Conservation (phyloP, 2,329 filamentous ascomycete genomes). For the Leptographium wingfieldii region DNA sequence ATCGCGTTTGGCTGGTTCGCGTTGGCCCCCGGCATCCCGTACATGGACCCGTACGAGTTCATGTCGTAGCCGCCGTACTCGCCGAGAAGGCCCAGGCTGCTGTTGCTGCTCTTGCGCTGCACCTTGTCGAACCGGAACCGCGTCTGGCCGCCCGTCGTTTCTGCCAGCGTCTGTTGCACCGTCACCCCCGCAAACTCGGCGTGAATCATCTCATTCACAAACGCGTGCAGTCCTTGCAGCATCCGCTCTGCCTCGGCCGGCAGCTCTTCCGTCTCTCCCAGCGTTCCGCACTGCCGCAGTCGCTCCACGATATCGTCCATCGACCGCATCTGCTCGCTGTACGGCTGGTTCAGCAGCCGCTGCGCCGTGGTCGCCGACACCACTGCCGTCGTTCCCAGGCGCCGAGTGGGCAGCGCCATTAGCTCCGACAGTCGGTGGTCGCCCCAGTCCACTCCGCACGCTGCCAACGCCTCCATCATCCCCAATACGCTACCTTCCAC, state of each 20-base stretch:
- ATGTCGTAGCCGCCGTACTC: no score
- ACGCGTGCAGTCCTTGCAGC: background rate
- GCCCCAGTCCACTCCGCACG: constrained; percentile 7
- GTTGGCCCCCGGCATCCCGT: background rate
- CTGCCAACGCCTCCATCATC: constrained; percentile 9
- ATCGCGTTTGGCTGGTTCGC: background rate
- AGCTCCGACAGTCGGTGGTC: background rate
- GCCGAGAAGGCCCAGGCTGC: no score
- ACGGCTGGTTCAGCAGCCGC: background rate
- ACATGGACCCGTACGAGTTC: background rate
- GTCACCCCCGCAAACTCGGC: background rate
- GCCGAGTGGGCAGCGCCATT: background rate
- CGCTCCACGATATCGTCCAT: background rate
- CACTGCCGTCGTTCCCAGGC: background rate
- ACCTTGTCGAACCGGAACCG: no score
- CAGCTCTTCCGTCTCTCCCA: background rate
- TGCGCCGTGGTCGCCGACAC: background rate
- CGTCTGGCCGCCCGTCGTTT: background rate
- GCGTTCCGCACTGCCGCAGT: background rate
- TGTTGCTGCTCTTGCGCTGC: no score
- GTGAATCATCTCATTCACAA: background rate
- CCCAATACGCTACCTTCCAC: background rate
- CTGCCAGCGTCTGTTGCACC: background rate
- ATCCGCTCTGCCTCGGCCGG: background rate
- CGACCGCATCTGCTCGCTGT: background rate